These are phyloP conservation scores for Petunia secreta DNA, from an alignment of 257 asterid genomes.

Conservation along the genomic window DNA sequence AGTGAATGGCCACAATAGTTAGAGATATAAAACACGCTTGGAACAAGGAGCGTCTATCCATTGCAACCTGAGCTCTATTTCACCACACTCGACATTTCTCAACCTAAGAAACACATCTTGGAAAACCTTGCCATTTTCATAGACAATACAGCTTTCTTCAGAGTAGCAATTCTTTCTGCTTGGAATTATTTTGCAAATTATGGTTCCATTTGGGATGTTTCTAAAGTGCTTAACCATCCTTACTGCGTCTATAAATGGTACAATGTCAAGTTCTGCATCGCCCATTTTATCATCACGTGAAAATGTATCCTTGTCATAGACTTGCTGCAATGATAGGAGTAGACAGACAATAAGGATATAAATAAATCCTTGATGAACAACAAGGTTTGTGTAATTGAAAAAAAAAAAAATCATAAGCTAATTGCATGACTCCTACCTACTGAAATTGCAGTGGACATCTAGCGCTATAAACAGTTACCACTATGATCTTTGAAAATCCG, in stretches of 20 bases:
- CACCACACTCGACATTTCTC: slow-evolving; percentile 75
- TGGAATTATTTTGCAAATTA: slow-evolving; percentile 51
- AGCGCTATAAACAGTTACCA: neutral
- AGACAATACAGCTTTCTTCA: slow-evolving; percentile 58
- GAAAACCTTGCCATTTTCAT: slow-evolving; percentile 51
- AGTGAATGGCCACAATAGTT: neutral
- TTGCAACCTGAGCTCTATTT: slow-evolving; percentile 57
- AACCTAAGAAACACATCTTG: slow-evolving; percentile 64
- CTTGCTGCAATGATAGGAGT: slow-evolving; percentile 48
- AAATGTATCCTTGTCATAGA: slow-evolving; percentile 64
- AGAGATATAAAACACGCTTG: slow-evolving; percentile 25
- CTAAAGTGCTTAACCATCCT: slow-evolving; percentile 32
- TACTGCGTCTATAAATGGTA: slow-evolving; percentile 44
- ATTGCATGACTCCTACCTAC: neutral
- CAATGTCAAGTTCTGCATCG: slow-evolving; percentile 66
- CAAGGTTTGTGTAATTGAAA: neutral
- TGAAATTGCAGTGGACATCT: slow-evolving; percentile 5
- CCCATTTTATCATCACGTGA: slow-evolving; percentile 79
- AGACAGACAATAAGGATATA: neutral
- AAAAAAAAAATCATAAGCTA: neutral
- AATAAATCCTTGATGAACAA: too few relatives aligned
- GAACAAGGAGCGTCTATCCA: slow-evolving; percentile 76
- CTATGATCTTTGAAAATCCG: neutral
- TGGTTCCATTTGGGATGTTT: slow-evolving; percentile 49
- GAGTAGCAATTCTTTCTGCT: slow-evolving; percentile 60